These are phyloP conservation scores for Jimgerdemannia flammicorona DNA, from an alignment of 192 early-diverging fungal species.

Conservation along the genomic window DNA sequence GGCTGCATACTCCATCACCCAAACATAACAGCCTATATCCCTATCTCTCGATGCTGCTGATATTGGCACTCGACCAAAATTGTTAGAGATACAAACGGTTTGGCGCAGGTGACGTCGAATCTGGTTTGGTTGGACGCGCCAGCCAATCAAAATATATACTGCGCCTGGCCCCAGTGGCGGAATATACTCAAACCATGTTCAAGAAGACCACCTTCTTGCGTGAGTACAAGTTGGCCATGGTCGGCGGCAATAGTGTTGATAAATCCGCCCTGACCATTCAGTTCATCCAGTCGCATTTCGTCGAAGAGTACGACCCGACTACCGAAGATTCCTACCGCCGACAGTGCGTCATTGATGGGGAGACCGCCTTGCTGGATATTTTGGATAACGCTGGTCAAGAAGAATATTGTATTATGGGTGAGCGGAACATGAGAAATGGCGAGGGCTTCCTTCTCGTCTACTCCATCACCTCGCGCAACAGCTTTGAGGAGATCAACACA, in stretches of 20 bases:
- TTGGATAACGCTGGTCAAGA: slow-evolving; percentile 97
- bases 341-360: slow-evolving; percentile 90
- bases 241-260: slow-evolving; percentile 81
- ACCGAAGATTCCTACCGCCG: slow-evolving; percentile 99
- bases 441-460: too few species aligned
- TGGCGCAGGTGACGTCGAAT: too few species aligned
- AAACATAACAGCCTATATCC: too few species aligned
- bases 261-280: slow-evolving; percentile 84
- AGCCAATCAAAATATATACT: too few species aligned
- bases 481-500: slow-evolving; percentile 69
- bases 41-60: too few species aligned
- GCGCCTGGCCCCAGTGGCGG: too few species aligned
- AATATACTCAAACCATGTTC: slow-evolving; percentile 13
- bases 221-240: slow-evolving; percentile 76
- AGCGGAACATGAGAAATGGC: too few species aligned
- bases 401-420: slow-evolving; percentile 51
- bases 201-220: slow-evolving; percentile 37
- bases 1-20: too few species aligned
- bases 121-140: neutral
- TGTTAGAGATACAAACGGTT: neutral
- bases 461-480: too few species aligned
- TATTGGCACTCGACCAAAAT: too few species aligned
- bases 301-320: slow-evolving; percentile 94
- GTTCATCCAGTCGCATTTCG: slow-evolving; percentile 79
- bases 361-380: slow-evolving; percentile 85